Percentiles rank a stretch among this genome's conserved stretches.
Evolutionary conservation across 306 rosid genomes (phyloP).

Genomic region (Rubus parviflorus): DNA sequence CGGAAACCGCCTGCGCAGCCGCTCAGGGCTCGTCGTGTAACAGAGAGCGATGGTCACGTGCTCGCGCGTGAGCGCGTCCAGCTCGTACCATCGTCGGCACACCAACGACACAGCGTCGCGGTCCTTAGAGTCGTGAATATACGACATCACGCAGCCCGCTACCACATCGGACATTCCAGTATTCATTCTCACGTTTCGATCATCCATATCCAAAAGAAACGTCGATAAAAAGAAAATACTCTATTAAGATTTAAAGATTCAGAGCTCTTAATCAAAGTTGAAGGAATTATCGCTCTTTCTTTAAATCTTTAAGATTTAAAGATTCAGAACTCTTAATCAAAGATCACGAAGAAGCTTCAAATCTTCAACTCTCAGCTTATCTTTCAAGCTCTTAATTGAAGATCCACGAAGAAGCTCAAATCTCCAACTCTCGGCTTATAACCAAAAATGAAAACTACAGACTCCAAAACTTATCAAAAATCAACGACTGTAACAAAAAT

Average conservation of each 20-base stretch:
- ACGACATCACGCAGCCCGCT: slow-evolving; percentile 70
- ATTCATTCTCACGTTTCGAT: slow-evolving; percentile 22
- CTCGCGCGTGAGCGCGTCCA: slow-evolving; percentile 85
- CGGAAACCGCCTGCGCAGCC: slow-evolving; percentile 61
- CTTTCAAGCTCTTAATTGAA: background rate
- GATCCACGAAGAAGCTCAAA: slow-evolving; percentile 2
- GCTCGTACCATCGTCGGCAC: slow-evolving; percentile 83
- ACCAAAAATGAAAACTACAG: background rate
- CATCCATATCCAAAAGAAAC: slow-evolving; percentile 32
- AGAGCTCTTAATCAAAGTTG: no score
- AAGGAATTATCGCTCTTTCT: no score
- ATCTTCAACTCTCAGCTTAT: background rate
- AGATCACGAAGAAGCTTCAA: slow-evolving; percentile 1
- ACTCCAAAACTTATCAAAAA: no score
- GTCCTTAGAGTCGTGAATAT: slow-evolving; percentile 74
- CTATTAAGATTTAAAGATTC: no score
- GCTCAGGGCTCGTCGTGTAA: slow-evolving; percentile 77
- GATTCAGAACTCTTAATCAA: background rate
- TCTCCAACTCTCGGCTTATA: background rate
- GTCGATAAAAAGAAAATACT: background rate
- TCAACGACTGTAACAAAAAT: background rate
- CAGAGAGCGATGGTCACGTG: slow-evolving; percentile 94
- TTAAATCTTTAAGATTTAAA: background rate
- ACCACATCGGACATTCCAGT: slow-evolving; percentile 55
- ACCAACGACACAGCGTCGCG: slow-evolving; percentile 81